Evolutionary conservation across 208 protist genomes (phyloP), one percentile per base, ranked within the genome.

Genomic region (Angomonas deanei): DNA sequence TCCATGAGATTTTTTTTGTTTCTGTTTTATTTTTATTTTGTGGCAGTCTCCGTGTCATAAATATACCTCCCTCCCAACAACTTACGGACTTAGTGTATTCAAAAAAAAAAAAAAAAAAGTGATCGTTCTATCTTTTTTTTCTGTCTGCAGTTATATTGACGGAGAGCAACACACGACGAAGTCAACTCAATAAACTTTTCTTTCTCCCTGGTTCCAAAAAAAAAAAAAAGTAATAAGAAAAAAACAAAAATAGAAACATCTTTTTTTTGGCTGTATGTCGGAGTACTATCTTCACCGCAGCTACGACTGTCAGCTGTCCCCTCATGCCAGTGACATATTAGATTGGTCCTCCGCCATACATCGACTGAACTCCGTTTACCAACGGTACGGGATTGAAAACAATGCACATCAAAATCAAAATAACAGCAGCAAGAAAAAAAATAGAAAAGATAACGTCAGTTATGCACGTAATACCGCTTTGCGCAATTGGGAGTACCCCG

Each of bases 241-340:
- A 63, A 34, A 26, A 64, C 21, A 71, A 15, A 55, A 61, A 49
- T 8, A 24, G 8, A 39, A 60, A 1, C 36, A 86, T 88, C 72
- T 65, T 74, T 19, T 77, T 77, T 48, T 15, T 15, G 8, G 8
- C 36, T 15, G 36, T 42, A 15, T 15, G 8, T n/a, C 36, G 11
- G 74, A 89, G 33, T 75, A 66, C 21, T 78, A 78, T 60, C 66
- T 93, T 0, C 83, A 88, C 39, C 80, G 78, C 46, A 93, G 78
- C 54, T 93, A 90, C 57, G 83, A 90, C 66, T 80, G 81, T 68
- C 81, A 91, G 55, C 65, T 93, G 23, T 91, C 76, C 54, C 71
- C 83, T 10, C 70, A 69, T 0, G 48, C 82, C 2, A 68, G 76
- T 15, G 58, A 65, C 23, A 78, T 91, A 21, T 84, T 93, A 59